These are phyloP conservation scores for Eucalyptus leucophloia DNA, from an alignment of 345 rosid genomes.

Conservation along the genomic window DNA sequence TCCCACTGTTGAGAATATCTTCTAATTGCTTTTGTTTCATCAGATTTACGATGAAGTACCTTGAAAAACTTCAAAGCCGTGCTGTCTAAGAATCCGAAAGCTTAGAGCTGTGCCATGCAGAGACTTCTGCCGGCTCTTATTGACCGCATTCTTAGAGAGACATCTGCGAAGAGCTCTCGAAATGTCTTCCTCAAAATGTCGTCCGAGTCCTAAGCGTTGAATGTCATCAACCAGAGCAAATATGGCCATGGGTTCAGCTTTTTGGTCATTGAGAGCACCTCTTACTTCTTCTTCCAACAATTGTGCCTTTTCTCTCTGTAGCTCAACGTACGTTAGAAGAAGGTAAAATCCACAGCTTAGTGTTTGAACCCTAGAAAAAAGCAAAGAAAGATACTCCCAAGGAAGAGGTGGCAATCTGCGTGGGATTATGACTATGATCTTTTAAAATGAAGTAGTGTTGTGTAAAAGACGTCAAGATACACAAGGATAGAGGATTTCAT, in stretches of 20 bases:
- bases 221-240: conserved; percentile 31
- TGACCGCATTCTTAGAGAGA: background rate
- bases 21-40: too few relatives aligned
- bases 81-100: conserved; percentile 32
- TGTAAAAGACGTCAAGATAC: background rate
- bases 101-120: conserved; percentile 16
- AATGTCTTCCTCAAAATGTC: conserved; percentile 17
- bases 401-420: background rate
- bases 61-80: conserved; percentile 17
- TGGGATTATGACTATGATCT: background rate
- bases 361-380: background rate
- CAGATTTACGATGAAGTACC: background rate
- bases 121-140: background rate
- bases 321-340: background rate
- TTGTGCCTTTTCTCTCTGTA: background rate
- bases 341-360: background rate
- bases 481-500: background rate
- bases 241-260: background rate
- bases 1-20: background rate
- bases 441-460: background rate
- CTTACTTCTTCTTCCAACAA: conserved; percentile 14
- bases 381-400: background rate
- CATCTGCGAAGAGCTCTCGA: background rate
- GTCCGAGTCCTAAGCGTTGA: conserved; percentile 19
- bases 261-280: background rate